Percentiles rank a stretch among this genome's conserved stretches.
phyloP scores from a whole-genome alignment of 768 basidiomycete species.

The Gymnopilus junonius region DNA sequence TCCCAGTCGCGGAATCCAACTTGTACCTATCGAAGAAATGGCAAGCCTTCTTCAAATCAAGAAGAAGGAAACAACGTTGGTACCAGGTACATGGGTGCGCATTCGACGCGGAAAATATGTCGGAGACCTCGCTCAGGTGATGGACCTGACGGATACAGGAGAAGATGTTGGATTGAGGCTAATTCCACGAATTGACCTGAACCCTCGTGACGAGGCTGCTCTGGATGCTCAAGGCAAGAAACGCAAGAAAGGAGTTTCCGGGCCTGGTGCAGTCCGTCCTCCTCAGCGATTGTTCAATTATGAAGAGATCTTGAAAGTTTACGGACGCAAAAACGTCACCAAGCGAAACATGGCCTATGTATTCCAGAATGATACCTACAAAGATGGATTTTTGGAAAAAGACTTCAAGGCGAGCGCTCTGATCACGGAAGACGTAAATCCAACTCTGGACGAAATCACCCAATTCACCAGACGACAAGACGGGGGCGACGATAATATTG shows the following conservation, averaged over 20 bases:
- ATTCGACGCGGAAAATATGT: conserved; percentile 92
- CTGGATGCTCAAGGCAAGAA: conserved; percentile 65
- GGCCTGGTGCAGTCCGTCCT: conserved; percentile 71
- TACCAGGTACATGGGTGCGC: conserved; percentile 92
- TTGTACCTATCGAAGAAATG: conserved; percentile 98
- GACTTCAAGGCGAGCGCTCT: conserved; percentile 85
- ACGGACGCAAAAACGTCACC: conserved; percentile 76
- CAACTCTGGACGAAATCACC: conserved; percentile 96
- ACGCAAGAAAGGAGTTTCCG: conserved; percentile 66
- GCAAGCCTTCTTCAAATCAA: conserved; percentile 94
- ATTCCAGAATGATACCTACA: conserved; percentile 93
- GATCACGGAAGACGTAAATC: conserved; percentile 87
- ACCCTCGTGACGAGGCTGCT: conserved; percentile 78
- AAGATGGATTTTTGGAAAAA: conserved; percentile 95
- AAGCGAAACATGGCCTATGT: conserved; percentile 78
- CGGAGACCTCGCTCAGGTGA: conserved; percentile 93
- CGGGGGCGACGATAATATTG: conserved; percentile 66
- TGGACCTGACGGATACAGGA: conserved; percentile 91
- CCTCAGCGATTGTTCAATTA: conserved; percentile 93
- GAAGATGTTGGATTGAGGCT: conserved; percentile 94
- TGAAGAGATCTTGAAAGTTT: conserved; percentile 89
- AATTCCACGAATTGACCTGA: conserved; percentile 96
- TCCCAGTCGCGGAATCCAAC: conserved; percentile 74
- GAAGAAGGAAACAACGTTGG: conserved; percentile 86
- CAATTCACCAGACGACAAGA: conserved; percentile 82